A percentile compares a stretch with the other conserved stretches of the same genome.
Conservation (phyloP, 352 stramenopile species). For the Globisporangium megalacanthum region DNA sequence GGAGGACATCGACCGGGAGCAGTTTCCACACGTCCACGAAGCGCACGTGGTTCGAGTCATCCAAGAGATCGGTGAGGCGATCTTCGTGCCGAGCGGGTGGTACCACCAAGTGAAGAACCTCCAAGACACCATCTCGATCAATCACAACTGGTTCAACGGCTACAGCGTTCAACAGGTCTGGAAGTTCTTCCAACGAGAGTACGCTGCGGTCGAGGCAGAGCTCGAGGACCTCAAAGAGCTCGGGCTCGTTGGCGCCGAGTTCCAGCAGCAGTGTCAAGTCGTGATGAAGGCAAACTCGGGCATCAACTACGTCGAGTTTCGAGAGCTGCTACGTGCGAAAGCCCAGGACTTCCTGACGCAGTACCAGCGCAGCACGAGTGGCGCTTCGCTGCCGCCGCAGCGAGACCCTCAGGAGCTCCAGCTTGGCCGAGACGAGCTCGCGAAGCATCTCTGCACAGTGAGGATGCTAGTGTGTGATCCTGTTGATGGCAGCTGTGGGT, state of each 20-base stretch:
- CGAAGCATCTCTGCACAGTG: constrained; percentile 1
- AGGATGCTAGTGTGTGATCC: background rate
- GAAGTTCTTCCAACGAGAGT: constrained; percentile 64
- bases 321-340: constrained; percentile 47
- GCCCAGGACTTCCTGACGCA: constrained; percentile 18
- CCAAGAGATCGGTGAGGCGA: constrained; percentile 69
- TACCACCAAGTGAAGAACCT: constrained; percentile 95
- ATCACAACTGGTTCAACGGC: constrained; percentile 97
- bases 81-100: constrained; percentile 97
- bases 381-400: background rate
- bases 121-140: constrained; percentile 93
- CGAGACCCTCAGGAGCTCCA: background rate
- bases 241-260: constrained; percentile 43
- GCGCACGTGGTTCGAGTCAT: constrained; percentile 41
- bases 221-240: constrained; percentile 61
- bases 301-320: constrained; percentile 73
- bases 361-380: background rate
- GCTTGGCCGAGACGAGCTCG: constrained; percentile 1
- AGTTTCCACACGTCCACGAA: constrained; percentile 50
- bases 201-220: constrained; percentile 51
- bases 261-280: constrained; percentile 61
- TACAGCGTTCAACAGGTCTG: constrained; percentile 65
- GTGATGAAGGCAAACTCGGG: constrained; percentile 77
- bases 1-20: constrained; percentile 32
- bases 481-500: background rate